Conservation (phyloP, 2,329 filamentous ascomycete genomes). For the Talaromyces pinophilus region DNA sequence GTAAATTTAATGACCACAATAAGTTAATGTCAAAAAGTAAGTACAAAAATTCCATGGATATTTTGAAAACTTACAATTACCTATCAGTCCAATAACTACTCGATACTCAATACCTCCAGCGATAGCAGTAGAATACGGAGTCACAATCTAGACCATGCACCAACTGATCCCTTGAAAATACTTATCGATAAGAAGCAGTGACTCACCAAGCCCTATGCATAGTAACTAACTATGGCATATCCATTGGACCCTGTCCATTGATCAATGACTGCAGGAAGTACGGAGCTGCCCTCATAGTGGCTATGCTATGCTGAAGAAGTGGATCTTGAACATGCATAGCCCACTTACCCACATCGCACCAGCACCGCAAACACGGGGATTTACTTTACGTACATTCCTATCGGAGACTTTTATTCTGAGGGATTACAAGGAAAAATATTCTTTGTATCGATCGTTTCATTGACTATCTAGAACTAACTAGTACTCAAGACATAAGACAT, state of each 20-base stretch:
- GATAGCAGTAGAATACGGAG: background rate
- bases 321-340: background rate
- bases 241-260: conserved; percentile 2
- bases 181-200: background rate
- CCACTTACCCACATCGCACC: background rate
- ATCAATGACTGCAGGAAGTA: background rate
- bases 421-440: background rate
- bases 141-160: background rate
- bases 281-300: background rate
- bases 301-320: conserved; percentile 3
- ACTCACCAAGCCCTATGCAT: conserved; percentile 1
- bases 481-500: background rate
- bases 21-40: background rate
- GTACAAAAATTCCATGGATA: background rate
- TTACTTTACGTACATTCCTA: background rate
- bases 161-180: background rate
- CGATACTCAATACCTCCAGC: background rate
- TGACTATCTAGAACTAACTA: conserved; percentile 1
- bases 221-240: background rate
- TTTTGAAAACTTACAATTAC: too few species aligned
- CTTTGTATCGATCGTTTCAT: conserved; percentile 3
- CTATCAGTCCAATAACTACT: background rate
- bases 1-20: too few species aligned
- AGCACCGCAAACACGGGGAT: background rate
- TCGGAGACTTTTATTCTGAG: background rate